phyloP scores from a whole-genome alignment of 1,139 yeast genomes.

The Magnusiomyces tetraspermus region DNA sequence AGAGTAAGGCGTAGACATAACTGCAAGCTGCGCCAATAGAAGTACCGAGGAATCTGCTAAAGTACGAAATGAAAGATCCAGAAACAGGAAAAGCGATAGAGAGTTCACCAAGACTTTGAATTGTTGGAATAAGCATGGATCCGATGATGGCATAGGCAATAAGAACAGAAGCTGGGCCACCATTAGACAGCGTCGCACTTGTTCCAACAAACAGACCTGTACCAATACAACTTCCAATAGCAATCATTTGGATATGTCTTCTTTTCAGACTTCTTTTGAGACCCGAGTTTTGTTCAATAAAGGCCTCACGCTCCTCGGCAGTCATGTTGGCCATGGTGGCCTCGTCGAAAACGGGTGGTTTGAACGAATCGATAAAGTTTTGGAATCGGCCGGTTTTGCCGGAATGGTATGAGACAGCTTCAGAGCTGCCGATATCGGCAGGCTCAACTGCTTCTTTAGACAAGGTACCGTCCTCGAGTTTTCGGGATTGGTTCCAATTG shows the following conservation, averaged over 20 bases:
- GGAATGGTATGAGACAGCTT: no score
- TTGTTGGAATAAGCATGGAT: slow-evolving; percentile 58
- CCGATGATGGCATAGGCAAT: slow-evolving; percentile 57
- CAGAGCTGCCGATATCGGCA: no score
- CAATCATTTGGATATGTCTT: slow-evolving; percentile 57
- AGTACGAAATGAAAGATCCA: slow-evolving; percentile 63
- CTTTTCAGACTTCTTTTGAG: slow-evolving; percentile 37
- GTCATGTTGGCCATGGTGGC: slow-evolving; percentile 21
- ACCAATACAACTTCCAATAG: slow-evolving; percentile 75
- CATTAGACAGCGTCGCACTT: slow-evolving; percentile 52
- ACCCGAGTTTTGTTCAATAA: slow-evolving; percentile 32
- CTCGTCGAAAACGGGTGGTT: slow-evolving; percentile 18
- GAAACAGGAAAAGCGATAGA: slow-evolving; percentile 64
- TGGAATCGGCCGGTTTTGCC: no score
- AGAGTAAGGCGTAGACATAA: slow-evolving; percentile 75
- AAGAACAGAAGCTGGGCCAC: slow-evolving; percentile 68
- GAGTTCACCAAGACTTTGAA: slow-evolving; percentile 69
- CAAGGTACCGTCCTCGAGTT: no score
- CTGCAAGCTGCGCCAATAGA: slow-evolving; percentile 77
- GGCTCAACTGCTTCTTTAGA: no score
- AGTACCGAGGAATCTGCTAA: slow-evolving; percentile 56
- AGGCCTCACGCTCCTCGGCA: slow-evolving; percentile 24
- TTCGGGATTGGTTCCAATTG: no score
- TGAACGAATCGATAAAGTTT: slow-evolving; percentile 25
- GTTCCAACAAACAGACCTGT: slow-evolving; percentile 62